Evolutionary conservation across 2,329 filamentous ascomycete genomes (phyloP).

Genomic region (Aspergillus neotritici): DNA sequence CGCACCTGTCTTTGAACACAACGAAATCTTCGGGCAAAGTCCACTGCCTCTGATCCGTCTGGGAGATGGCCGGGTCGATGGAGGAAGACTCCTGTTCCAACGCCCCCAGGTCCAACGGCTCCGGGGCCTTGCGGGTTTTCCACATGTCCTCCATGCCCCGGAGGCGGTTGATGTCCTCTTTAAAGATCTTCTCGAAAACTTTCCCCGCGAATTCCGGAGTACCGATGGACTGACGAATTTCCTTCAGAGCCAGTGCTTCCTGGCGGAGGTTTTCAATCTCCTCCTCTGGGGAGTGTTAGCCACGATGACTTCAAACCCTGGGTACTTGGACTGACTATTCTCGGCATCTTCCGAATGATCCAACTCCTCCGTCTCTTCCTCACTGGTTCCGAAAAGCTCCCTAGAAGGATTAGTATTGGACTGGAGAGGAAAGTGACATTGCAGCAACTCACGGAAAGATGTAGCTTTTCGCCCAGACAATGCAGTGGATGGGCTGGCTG

Average conservation of each 20-base stretch:
- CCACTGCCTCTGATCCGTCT: slow-evolving; percentile 73
- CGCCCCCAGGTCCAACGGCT: slow-evolving; percentile 63
- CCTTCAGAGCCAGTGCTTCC: slow-evolving; percentile 77
- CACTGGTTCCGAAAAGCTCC: slow-evolving; percentile 87
- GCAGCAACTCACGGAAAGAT: slow-evolving; percentile 59
- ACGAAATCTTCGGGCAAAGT: slow-evolving; percentile 74
- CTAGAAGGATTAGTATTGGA: slow-evolving; percentile 31
- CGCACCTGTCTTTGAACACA: slow-evolving; percentile 72
- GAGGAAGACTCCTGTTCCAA: slow-evolving; percentile 51
- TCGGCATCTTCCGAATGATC: slow-evolving; percentile 76
- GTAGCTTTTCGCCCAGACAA: slow-evolving; percentile 98
- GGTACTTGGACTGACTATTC: slow-evolving; percentile 53
- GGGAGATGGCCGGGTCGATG: slow-evolving; percentile 49
- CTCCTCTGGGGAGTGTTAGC: slow-evolving; percentile 44
- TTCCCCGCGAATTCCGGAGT: slow-evolving; percentile 68
- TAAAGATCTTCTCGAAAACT: slow-evolving; percentile 91
- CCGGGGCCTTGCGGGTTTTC: slow-evolving; percentile 72
- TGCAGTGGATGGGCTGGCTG: slow-evolving; percentile 95
- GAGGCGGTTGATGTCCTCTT: slow-evolving; percentile 73
- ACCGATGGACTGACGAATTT: slow-evolving; percentile 74
- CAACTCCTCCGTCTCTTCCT: slow-evolving; percentile 73
- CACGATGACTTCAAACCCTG: background rate
- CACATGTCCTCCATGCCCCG: slow-evolving; percentile 93
- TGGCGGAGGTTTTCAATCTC: slow-evolving; percentile 84
- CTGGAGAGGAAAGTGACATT: too few relatives aligned